Evolutionary conservation across 495 filamentous ascomycete genomes (phyloP).

Genomic region (Mycothermus thermophilus): DNA sequence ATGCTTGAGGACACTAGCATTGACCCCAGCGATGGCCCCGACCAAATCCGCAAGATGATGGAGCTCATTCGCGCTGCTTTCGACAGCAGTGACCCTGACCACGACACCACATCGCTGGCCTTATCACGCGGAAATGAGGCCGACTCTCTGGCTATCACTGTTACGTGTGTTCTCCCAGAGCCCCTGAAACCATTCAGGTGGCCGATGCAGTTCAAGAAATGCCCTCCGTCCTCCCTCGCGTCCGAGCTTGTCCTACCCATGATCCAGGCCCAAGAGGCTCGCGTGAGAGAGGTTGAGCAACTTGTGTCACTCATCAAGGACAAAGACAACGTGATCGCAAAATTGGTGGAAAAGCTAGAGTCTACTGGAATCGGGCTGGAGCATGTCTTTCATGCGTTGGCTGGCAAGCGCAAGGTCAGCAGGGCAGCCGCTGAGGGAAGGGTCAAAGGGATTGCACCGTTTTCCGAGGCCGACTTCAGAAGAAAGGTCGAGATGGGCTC

Average conservation of each 20-base stretch:
- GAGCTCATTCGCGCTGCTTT: conserved; percentile 56
- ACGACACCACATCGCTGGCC: conserved; percentile 24
- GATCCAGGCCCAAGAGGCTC: conserved; percentile 41
- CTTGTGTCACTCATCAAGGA: conserved; percentile 49
- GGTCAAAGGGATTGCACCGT: conserved; percentile 42
- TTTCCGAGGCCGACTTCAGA: conserved; percentile 37
- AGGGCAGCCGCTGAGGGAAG: conserved; percentile 34
- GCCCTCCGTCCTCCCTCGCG: conserved; percentile 39
- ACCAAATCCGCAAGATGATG: conserved; percentile 59
- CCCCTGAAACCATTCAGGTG: conserved; percentile 57
- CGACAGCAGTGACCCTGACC: conserved; percentile 22
- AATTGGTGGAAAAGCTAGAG: conserved; percentile 67
- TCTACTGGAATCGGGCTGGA: conserved; percentile 51
- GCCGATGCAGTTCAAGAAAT: conserved; percentile 45
- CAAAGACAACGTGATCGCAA: conserved; percentile 67
- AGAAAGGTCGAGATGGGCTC: conserved; percentile 12
- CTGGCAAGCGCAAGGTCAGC: conserved; percentile 34
- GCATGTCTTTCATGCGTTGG: conserved; percentile 53
- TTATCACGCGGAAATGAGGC: conserved; percentile 16
- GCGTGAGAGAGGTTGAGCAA: conserved; percentile 35
- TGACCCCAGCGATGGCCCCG: conserved; percentile 64
- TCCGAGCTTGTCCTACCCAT: conserved; percentile 56
- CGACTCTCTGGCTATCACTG: conserved; percentile 40
- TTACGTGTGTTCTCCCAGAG: conserved; percentile 48
- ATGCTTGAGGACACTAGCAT: conserved; percentile 58